Percentiles rank a stretch among this genome's conserved stretches.
Conservation (phyloP, 2,329 filamentous ascomycete genomes). For the Thelonectria olida region DNA sequence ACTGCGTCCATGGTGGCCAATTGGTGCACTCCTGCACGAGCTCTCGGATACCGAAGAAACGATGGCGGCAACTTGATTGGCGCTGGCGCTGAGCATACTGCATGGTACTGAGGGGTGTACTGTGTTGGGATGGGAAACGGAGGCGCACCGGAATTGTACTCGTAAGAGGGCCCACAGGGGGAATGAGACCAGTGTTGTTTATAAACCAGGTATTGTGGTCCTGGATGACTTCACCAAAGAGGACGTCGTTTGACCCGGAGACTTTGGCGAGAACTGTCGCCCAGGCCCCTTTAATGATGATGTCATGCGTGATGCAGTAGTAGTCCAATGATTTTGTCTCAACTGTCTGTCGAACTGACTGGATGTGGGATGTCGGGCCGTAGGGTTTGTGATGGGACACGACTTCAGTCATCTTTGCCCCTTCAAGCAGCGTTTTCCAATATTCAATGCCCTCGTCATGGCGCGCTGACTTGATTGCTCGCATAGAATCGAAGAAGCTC, state of each 20-base stretch:
- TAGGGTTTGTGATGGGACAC: slow-evolving; percentile 53
- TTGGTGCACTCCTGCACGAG: slow-evolving; percentile 63
- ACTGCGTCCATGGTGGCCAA: slow-evolving; percentile 63
- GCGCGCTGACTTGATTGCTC: slow-evolving; percentile 49
- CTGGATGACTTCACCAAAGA: slow-evolving; percentile 65
- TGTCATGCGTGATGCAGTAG: slow-evolving; percentile 58
- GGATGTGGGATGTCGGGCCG: slow-evolving; percentile 49
- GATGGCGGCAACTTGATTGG: slow-evolving; percentile 56
- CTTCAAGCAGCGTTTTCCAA: slow-evolving; percentile 56
- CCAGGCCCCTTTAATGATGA: slow-evolving; percentile 67
- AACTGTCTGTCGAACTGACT: slow-evolving; percentile 52
- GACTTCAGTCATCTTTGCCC: slow-evolving; percentile 57
- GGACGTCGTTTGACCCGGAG: slow-evolving; percentile 58
- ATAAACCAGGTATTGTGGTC: slow-evolving; percentile 55
- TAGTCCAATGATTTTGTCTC: slow-evolving; percentile 52
- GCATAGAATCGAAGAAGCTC: slow-evolving; percentile 60
- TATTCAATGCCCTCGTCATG: slow-evolving; percentile 52
- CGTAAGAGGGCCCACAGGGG: slow-evolving; percentile 56
- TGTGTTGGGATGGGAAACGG: slow-evolving; percentile 53
- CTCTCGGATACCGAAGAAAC: slow-evolving; percentile 60
- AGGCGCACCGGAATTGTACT: slow-evolving; percentile 61
- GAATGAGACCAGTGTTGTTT: slow-evolving; percentile 64
- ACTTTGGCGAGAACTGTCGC: slow-evolving; percentile 62
- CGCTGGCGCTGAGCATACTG: slow-evolving; percentile 60
- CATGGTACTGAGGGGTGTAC: slow-evolving; percentile 60